Conservation (phyloP, 1,139 yeast species). For the Pneumocystis sp. region DNA sequence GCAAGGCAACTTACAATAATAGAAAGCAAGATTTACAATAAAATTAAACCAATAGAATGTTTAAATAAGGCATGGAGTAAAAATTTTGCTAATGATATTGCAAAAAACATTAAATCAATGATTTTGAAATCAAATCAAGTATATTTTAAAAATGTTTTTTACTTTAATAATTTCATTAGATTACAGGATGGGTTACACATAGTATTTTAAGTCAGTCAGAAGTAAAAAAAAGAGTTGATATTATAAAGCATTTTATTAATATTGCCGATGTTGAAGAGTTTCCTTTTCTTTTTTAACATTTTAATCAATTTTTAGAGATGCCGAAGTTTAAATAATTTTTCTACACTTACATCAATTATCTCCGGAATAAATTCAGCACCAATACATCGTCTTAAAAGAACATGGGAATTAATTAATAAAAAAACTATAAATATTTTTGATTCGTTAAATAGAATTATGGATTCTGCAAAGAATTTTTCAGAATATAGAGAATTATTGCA, state of each 20-base stretch:
- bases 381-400: conserved; percentile 65
- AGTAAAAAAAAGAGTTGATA: conserved; percentile 49
- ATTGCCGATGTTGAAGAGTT: conserved; percentile 44
- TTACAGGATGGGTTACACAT: conserved; percentile 72
- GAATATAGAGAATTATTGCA: conserved; percentile 74
- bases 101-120: conserved; percentile 15
- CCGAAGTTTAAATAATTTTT: conserved; percentile 61
- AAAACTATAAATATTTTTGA: conserved; percentile 41
- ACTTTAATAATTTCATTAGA: neutral
- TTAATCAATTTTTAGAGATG: conserved; percentile 28
- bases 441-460: conserved; percentile 72
- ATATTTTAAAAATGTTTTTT: neutral
- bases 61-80: conserved; percentile 40
- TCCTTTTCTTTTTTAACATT: neutral
- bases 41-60: conserved; percentile 61
- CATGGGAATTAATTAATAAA: conserved; percentile 61
- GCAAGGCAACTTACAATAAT: conserved; percentile 73
- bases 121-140: conserved; percentile 41
- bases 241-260: conserved; percentile 57
- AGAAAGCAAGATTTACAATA: conserved; percentile 54
- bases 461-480: conserved; percentile 69
- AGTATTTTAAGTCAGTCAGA: conserved; percentile 53
- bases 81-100: conserved; percentile 33
- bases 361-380: conserved; percentile 83
- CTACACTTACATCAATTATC: conserved; percentile 87